phyloP scores from a whole-genome alignment of 108 stramenopile genomes.

The Skeletonema menzelii region DNA sequence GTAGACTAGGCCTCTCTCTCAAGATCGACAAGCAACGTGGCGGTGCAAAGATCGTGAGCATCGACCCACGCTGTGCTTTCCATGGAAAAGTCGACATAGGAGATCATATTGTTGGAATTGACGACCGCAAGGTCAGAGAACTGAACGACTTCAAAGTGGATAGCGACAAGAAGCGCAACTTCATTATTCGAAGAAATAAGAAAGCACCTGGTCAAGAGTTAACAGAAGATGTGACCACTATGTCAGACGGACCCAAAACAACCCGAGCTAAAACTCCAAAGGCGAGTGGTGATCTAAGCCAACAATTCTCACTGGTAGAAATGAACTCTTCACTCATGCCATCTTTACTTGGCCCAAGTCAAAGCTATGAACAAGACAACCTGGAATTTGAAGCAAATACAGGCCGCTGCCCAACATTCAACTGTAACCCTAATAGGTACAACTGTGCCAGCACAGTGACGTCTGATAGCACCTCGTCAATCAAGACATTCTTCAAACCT shows the following conservation, averaged over 20 bases:
- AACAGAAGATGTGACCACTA: not conserved
- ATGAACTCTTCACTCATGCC: too few relatives aligned
- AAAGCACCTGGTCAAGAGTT: not conserved
- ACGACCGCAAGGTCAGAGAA: not conserved
- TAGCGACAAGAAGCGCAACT: not conserved
- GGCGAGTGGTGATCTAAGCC: too few relatives aligned
- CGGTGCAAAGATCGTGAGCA: not conserved
- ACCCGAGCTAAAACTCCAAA: too few relatives aligned
- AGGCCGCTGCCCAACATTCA: too few relatives aligned
- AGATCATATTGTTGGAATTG: not conserved
- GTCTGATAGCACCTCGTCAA: conserved; percentile 26
- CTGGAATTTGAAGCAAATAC: too few relatives aligned
- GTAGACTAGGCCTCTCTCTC: not conserved
- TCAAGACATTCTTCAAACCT: not conserved
- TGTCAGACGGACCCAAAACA: not conserved
- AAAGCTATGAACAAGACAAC: too few relatives aligned
- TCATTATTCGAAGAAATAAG: not conserved
- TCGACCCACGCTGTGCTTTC: not conserved
- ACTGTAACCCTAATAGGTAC: not conserved
- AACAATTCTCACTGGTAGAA: too few relatives aligned
- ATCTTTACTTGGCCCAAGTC: too few relatives aligned
- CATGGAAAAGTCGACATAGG: not conserved
- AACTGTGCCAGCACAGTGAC: not conserved
- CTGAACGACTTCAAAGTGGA: not conserved
- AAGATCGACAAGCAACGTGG: not conserved